Evolutionary conservation across 306 rosid genomes (phyloP), one percentile per base, ranked within the genome.

Genomic region (Cyclanthera cordifolia): DNA sequence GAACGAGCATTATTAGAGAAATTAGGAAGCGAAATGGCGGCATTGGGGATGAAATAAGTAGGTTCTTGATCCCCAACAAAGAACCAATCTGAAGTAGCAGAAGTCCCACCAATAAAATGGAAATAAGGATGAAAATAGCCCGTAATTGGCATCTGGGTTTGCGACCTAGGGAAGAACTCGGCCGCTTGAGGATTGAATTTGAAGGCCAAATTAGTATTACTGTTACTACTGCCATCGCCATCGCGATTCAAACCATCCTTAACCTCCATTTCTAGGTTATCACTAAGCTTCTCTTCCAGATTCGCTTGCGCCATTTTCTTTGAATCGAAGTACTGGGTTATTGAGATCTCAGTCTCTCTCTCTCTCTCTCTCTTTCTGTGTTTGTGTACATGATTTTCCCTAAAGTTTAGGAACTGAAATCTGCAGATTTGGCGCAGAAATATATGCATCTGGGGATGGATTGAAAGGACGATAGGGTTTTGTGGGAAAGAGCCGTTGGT

Each of bases 171-270:
- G 5, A 93, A 90, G n/a, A 93, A 93, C 71, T 90, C 99, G 43
- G 96, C 95, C 8, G 99, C 96, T 74, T 87, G 94, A 1, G 88
- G 95, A 77, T 93, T 93, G 79, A 93, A 90, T 70, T 78, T 90
- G 91, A 90, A 93, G 30, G 83, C 54, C 25, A 49, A 16, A 25
- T n/a, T 16, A 27, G 15, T 30, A 48, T 16, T 23, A 2, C 46
- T 49, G 11, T 24, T 49, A 1, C 8, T 68, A 9, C 72, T 28
- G 19, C 47, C 16, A 12, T 21, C 10, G 14, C 54, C 30, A 19
- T 27, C 16, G 53, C 32, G 39, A 56, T 25, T 27, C 7, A 39
- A 3, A 10, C 25, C 25, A 11, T 61, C 51, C 21, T 61, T 20
- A 51, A 12, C 25, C 32, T 61, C 69, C 69, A 61, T 61, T 39